Base-by-base conservation (phyloP, 2,329 filamentous ascomycete species). In the Blumeriella jaapii region DNA sequence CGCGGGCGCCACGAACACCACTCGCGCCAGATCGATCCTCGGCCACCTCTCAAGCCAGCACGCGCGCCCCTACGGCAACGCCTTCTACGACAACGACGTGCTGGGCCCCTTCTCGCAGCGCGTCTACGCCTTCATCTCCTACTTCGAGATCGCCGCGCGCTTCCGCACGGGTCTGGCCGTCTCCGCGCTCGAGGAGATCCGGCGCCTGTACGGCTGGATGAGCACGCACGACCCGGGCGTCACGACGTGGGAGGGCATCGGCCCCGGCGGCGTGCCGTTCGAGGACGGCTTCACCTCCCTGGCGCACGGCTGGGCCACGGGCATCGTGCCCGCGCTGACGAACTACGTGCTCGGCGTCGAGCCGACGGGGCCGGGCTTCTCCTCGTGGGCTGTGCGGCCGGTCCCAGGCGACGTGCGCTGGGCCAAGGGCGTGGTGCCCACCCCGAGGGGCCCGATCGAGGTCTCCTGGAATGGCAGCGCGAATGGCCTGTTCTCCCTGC, bases 241-340 rank as follows among this genome's bases (percentile, higher is more conserved):
- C 10, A 70, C 67, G 3, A 59, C 61, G 41, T 71, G 67, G 67
- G 67, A 70, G 45, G 67, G 65, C 1, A 63, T 69, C 31, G 67
- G 64, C 1, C 43, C 50, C 0, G 49, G 52, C 13, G 67, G 67
- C 0, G 32, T 31, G 2, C 54, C 61, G 17, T 70, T 69, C 39
- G 59, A 68, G 46, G 59, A 49, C 1, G 59, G 49, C 0, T 68
- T 61, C 39, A 70, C 65, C 11, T 65, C 62, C 12, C 60, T 65
- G 51, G 60, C 66, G 1, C 67, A 70, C 35, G 67, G 63, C 0
- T 71, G 67, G 67, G 60, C 59, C 2, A 68, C 66, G 1, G 67
- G 67, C 5, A 55, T 70, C 11, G 62, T 67, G 27, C 63, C 67
- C 1, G 49, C 65, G 5, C 43, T 68, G 40, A 63, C 53, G 5